A percentile compares a stretch with the other conserved stretches of the same genome.
Evolutionary conservation across 2,329 filamentous ascomycete species (phyloP).

Genomic region (Neonectria ditissima): DNA sequence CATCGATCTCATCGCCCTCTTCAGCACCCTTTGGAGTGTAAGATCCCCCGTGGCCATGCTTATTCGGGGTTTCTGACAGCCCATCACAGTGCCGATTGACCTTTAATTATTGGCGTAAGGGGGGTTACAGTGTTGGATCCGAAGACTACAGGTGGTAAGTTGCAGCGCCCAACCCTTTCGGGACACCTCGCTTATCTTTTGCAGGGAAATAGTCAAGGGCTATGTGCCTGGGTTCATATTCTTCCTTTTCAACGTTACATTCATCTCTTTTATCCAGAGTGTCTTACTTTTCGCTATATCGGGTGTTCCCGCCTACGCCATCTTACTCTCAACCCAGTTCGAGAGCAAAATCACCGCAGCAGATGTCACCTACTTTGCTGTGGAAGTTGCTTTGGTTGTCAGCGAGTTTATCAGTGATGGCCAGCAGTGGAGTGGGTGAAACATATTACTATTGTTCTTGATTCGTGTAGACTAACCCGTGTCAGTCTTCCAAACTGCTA

Average conservation of each 20-base stretch:
- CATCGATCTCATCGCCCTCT: constrained; percentile 77
- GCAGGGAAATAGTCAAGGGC: constrained; percentile 76
- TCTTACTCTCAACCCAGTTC: constrained; percentile 78
- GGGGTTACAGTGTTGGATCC: constrained; percentile 87
- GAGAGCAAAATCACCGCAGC: constrained; percentile 60
- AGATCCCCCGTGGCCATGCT: constrained; percentile 45
- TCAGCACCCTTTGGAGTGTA: constrained; percentile 84
- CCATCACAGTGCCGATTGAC: constrained; percentile 78
- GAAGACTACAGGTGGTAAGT: constrained; percentile 91
- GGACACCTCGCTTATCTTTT: constrained; percentile 20
- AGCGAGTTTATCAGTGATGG: constrained; percentile 88
- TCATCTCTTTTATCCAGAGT: constrained; percentile 88
- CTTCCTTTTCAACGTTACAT: constrained; percentile 88
- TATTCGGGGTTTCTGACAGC: constrained; percentile 24
- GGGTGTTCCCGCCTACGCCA: constrained; percentile 81
- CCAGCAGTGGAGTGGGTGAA: constrained; percentile 83
- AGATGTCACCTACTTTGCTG: constrained; percentile 62
- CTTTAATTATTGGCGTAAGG: constrained; percentile 97
- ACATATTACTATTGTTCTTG: not conserved
- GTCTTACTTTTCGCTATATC: constrained; percentile 83
- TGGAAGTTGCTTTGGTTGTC: constrained; percentile 63
- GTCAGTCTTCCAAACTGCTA: constrained; percentile 82
- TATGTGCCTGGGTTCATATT: constrained; percentile 74
- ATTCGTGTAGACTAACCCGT: constrained; percentile 14
- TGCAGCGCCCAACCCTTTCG: not conserved